These are phyloP conservation scores for Tetrastigma voinierianum DNA, from an alignment of 164 flowering plant species.

Conservation along the genomic window DNA sequence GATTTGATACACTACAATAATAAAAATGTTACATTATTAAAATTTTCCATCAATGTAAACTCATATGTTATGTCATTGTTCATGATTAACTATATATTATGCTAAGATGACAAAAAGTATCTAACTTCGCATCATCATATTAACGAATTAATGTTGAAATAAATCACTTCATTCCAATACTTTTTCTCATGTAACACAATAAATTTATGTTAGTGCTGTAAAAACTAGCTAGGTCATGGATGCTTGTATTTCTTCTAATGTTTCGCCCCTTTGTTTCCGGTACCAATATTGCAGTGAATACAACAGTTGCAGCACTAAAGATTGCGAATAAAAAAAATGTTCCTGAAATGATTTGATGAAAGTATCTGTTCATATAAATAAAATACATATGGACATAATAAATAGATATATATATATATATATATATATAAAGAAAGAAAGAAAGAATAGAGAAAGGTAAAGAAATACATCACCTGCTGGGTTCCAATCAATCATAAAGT, in stretches of 20 bases:
- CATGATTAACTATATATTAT: too few relatives aligned
- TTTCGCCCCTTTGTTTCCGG: conserved; percentile 23
- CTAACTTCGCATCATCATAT: too few relatives aligned
- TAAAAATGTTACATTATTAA: too few relatives aligned
- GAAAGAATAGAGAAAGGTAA: neutral
- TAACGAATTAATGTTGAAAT: too few relatives aligned
- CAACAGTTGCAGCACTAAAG: neutral
- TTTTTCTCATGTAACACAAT: too few relatives aligned
- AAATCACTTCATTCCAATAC: too few relatives aligned
- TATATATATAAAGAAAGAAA: too few relatives aligned
- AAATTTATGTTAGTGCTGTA: neutral
- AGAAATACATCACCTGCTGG: neutral
- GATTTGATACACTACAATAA: too few relatives aligned
- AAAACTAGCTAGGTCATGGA: conserved; percentile 2
- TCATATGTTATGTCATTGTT: too few relatives aligned
- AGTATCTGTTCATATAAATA: neutral
- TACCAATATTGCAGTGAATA: conserved; percentile 14
- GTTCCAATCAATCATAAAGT: neutral
- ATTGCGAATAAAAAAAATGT: conserved; percentile 10
- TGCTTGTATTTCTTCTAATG: conserved; percentile 24
- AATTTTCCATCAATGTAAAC: too few relatives aligned
- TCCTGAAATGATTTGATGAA: conserved; percentile 4
- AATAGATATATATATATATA: too few relatives aligned
- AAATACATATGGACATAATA: neutral
- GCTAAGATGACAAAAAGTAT: too few relatives aligned